Conservation (phyloP, 1,284 basidiomycete genomes). For the Irpex sp. region DNA sequence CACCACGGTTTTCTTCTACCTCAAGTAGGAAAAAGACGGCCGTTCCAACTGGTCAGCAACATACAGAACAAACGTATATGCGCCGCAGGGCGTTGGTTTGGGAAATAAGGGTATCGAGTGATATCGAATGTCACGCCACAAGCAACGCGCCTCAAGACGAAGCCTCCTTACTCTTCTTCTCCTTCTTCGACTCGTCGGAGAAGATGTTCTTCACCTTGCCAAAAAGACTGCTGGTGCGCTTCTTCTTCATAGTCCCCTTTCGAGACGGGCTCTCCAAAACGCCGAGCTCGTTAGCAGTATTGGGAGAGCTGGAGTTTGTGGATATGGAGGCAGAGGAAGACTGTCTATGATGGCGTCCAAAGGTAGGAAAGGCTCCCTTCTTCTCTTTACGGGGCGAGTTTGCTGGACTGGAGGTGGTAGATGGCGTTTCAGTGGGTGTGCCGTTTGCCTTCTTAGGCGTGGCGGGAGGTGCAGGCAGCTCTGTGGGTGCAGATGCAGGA, state of each 20-base stretch:
- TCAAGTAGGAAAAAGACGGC: neutral
- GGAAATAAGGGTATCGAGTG: neutral
- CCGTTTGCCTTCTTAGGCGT: slow-evolving; percentile 17
- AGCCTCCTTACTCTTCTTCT: slow-evolving; percentile 4
- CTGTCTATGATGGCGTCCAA: slow-evolving; percentile 22
- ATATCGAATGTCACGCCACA: no score
- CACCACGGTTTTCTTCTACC: neutral
- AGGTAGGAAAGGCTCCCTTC: slow-evolving; percentile 28
- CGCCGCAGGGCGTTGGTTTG: neutral
- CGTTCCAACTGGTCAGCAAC: neutral
- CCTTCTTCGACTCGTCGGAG: slow-evolving; percentile 15
- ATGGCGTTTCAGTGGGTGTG: slow-evolving; percentile 5
- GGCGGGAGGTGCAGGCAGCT: neutral
- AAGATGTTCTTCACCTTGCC: slow-evolving; percentile 29
- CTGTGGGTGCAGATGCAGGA: neutral
- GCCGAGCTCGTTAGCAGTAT: slow-evolving; percentile 18
- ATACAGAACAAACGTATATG: neutral
- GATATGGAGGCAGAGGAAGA: slow-evolving; percentile 20
- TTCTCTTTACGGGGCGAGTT: slow-evolving; percentile 22
- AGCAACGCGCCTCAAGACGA: neutral
- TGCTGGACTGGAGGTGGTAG: slow-evolving; percentile 14
- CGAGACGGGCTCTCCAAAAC: slow-evolving; percentile 11
- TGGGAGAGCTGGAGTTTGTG: slow-evolving; percentile 14
- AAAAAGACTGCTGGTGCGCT: slow-evolving; percentile 27
- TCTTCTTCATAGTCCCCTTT: slow-evolving; percentile 19